Percentiles rank a stretch among this genome's conserved stretches.
Conservation (phyloP, 768 basidiomycete genomes). For the Fomitopsis pulvina region DNA sequence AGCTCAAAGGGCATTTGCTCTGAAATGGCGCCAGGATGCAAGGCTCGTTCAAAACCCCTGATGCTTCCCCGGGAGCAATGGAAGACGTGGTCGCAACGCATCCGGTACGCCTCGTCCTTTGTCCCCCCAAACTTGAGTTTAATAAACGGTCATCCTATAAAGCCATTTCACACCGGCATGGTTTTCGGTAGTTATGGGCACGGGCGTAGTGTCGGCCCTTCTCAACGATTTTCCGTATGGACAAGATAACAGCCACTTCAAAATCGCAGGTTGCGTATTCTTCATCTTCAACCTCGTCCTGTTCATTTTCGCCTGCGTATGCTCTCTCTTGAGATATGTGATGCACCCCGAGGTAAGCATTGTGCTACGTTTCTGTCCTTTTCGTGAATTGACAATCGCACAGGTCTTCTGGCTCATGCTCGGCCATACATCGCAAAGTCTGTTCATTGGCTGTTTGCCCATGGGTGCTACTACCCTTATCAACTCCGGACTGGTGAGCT, state of each 20-base stretch:
- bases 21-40: too few species aligned
- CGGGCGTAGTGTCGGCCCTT: constrained; percentile 34
- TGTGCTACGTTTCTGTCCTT: not conserved
- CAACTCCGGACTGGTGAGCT: constrained; percentile 30
- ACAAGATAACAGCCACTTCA: constrained; percentile 25
- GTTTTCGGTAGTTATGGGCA: constrained; percentile 44
- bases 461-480: constrained; percentile 42
- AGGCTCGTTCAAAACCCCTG: not conserved
- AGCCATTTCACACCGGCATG: constrained; percentile 43
- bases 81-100: constrained; percentile 32
- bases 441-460: constrained; percentile 37
- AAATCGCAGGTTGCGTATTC: constrained; percentile 29
- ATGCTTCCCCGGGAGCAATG: constrained; percentile 6
- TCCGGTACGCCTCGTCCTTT: constrained; percentile 21
- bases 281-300: constrained; percentile 35
- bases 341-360: constrained; percentile 24
- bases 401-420: constrained; percentile 27
- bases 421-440: constrained; percentile 34
- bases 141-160: not conserved
- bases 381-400: not conserved
- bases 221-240: constrained; percentile 39
- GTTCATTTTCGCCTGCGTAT: constrained; percentile 26
- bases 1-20: too few species aligned
- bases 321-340: constrained; percentile 27
- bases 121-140: not conserved